Percentiles rank a stretch among this genome's conserved stretches.
phyloP scores from a whole-genome alignment of 768 basidiomycete genomes.

The Mycena haematopus region DNA sequence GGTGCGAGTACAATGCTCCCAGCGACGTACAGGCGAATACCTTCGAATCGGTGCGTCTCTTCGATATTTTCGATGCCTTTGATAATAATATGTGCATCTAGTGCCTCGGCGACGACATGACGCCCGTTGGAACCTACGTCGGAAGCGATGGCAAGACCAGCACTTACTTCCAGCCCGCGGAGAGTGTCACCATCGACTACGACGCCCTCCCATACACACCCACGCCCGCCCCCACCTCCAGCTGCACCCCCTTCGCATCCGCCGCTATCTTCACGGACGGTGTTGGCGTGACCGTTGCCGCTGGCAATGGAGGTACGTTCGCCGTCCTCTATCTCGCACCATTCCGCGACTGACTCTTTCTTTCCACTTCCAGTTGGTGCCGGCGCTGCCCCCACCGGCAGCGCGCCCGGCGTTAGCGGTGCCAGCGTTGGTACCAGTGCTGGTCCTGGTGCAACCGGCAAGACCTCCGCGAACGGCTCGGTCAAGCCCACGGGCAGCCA shows the following conservation, averaged over 20 bases:
- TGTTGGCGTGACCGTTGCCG: constrained; percentile 13
- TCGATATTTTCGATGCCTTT: no score
- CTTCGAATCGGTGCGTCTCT: constrained; percentile 43
- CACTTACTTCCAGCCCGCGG: constrained; percentile 36
- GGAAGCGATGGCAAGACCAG: constrained; percentile 30
- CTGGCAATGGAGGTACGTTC: no score
- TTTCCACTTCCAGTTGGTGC: no score
- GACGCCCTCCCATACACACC: constrained; percentile 34
- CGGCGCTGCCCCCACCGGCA: no score
- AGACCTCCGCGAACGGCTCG: no score
- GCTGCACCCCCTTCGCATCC: constrained; percentile 29
- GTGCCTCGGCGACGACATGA: constrained; percentile 58
- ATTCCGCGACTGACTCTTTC: no score
- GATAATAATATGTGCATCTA: constrained; percentile 8
- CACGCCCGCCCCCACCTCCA: constrained; percentile 30
- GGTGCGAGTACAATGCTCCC: constrained; percentile 62
- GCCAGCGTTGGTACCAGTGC: no score
- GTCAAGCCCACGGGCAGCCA: no score
- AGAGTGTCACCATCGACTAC: constrained; percentile 29
- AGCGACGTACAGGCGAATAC: constrained; percentile 47
- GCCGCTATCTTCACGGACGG: constrained; percentile 29
- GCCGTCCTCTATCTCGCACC: no score
- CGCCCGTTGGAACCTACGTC: constrained; percentile 52
- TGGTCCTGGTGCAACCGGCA: no score
- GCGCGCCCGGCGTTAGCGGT: no score